Evolutionary conservation across 306 rosid genomes (phyloP), one percentile per base, ranked within the genome.

Genomic region (Herpetospermum pedunculosum): DNA sequence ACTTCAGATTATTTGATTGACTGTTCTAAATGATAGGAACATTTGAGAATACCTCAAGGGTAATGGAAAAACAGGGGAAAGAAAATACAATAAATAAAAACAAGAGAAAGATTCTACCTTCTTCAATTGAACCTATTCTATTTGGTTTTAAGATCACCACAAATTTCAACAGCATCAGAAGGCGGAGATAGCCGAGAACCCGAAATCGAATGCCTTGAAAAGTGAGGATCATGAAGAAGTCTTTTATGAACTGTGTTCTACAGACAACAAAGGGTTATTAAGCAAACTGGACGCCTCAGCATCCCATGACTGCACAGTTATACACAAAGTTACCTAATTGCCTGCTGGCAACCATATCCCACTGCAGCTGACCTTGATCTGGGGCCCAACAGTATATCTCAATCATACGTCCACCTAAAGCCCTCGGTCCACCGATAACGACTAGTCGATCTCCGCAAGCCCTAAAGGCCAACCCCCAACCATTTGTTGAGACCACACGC

Each of bases 21-120:
- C 84, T 76, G 78, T 32, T 81, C 84, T 84, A 82, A 81, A 85
- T 76, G 75, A 69, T 79, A 77, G 73, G 82, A 82, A 84, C 75
- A 77, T 64, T 80, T 79, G 76, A 60, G 79, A 76, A 77, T 50
- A 81, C 74, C 84, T 74, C 75, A 83, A 65, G 79, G 79, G 47
- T 74, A 47, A 75, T 50, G 9, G 48, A 32, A 81, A 50, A 81
- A 44, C 71, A 80, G 41, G 69, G 13, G 37, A 69, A 37, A 74
- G 28, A 77, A 80, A 72, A 55, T 35, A 72, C 81, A 79, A 53
- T 59, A 77, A 71, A 67, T n/a, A 83, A 43, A 72, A 79, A 79
- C 83, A 80, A 34, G 70, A 35, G 29, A 35, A 62, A 35, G 29
- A 63, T 35, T 63, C 47, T 77, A 78, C 78, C 86, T 74, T 52